Evolutionary conservation across 2,329 filamentous ascomycete species (phyloP).

Genomic region (Pyrenochaeta sp.): DNA sequence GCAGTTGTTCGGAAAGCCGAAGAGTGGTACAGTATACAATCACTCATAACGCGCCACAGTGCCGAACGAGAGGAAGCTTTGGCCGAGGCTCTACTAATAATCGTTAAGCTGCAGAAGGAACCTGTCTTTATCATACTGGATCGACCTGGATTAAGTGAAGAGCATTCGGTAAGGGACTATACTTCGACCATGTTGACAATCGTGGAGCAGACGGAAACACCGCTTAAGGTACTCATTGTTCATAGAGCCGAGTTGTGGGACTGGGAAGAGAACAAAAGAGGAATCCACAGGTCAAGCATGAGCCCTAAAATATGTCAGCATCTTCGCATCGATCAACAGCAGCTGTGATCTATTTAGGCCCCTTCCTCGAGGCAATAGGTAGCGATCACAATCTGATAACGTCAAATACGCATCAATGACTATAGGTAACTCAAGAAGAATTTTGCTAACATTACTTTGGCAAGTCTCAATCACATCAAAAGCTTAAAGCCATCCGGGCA

Average conservation of each 20-base stretch:
- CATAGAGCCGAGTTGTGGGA: not conserved
- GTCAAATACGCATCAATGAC: not conserved
- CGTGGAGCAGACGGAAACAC: not conserved
- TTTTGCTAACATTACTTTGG: too few species aligned
- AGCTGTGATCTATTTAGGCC: not conserved
- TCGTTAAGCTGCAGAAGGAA: not conserved
- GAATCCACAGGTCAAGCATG: not conserved
- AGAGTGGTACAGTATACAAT: slow-evolving; percentile 9
- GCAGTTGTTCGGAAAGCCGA: slow-evolving; percentile 5
- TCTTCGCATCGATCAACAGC: not conserved
- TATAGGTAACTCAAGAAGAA: too few species aligned
- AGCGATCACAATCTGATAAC: too few species aligned
- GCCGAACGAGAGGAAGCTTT: not conserved
- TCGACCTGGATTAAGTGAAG: not conserved
- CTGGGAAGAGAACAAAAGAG: not conserved
- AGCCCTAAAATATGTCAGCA: not conserved
- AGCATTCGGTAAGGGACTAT: not conserved
- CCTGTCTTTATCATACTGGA: not conserved
- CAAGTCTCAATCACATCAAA: too few species aligned
- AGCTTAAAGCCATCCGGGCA: too few species aligned
- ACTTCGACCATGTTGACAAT: not conserved
- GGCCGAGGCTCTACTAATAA: not conserved
- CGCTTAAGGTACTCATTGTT: not conserved
- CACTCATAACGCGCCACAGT: not conserved
- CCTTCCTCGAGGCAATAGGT: too few species aligned